These are phyloP conservation scores for Leccinum pellstonianum DNA, from an alignment of 768 basidiomycete species.

Conservation along the genomic window DNA sequence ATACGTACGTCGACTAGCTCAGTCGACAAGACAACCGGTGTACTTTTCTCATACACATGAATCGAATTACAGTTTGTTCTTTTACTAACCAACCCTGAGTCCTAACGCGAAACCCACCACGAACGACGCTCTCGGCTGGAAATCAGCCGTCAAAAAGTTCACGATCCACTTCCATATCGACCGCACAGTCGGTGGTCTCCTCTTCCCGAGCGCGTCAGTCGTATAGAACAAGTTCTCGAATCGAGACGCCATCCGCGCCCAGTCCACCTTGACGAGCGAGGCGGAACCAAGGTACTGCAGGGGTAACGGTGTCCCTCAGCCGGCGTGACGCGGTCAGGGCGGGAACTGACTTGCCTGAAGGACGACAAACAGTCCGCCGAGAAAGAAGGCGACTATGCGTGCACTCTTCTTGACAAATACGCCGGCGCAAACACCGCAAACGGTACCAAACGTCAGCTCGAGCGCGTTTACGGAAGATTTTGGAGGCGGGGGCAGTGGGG, in stretches of 20 bases:
- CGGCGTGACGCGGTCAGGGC: background rate
- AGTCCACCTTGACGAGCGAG: slow-evolving; percentile 77
- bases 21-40: background rate
- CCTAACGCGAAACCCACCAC: slow-evolving; percentile 81
- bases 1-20: background rate
- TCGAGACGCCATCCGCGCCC: slow-evolving; percentile 58
- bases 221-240: slow-evolving; percentile 79
- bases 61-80: background rate
- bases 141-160: slow-evolving; percentile 88
- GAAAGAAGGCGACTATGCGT: slow-evolving; percentile 73
- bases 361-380: slow-evolving; percentile 90
- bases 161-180: slow-evolving; percentile 67
- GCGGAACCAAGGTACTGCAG: slow-evolving; percentile 82
- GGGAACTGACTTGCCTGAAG: slow-evolving; percentile 63
- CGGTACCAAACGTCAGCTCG: slow-evolving; percentile 86
- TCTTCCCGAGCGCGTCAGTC: slow-evolving; percentile 51
- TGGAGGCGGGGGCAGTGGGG: slow-evolving; percentile 46
- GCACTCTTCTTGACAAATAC: slow-evolving; percentile 96
- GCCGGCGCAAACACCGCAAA: slow-evolving; percentile 85
- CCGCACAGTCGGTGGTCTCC: slow-evolving; percentile 59
- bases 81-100: slow-evolving; percentile 69
- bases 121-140: slow-evolving; percentile 89
- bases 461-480: slow-evolving; percentile 74
- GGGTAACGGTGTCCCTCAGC: slow-evolving; percentile 5
- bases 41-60: background rate